Evolutionary conservation across 1,284 basidiomycete genomes (phyloP).

Genomic region (Ustilago curta): DNA sequence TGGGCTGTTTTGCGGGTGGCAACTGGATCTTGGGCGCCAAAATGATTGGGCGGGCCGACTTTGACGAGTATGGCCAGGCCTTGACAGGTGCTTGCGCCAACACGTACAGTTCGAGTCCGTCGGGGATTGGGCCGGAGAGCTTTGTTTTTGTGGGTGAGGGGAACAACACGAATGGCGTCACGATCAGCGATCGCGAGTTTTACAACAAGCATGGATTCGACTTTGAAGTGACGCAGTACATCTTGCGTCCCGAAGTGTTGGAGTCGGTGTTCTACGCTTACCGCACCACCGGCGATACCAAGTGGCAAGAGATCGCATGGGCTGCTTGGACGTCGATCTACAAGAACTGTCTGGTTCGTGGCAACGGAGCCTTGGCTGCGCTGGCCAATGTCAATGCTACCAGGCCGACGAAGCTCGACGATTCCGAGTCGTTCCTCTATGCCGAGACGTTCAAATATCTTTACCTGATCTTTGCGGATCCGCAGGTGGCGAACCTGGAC

Average conservation of each 20-base stretch:
- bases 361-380: slow-evolving; percentile 68
- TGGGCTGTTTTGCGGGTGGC: slow-evolving; percentile 61
- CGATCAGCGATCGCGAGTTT: slow-evolving; percentile 41
- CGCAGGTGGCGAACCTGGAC: slow-evolving; percentile 43
- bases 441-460: slow-evolving; percentile 65
- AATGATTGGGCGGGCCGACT: slow-evolving; percentile 37
- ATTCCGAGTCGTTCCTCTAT: slow-evolving; percentile 59
- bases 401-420: slow-evolving; percentile 44
- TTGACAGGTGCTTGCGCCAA: slow-evolving; percentile 49
- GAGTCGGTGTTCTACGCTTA: slow-evolving; percentile 59
- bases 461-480: slow-evolving; percentile 61
- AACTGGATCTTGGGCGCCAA: slow-evolving; percentile 63
- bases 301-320: slow-evolving; percentile 84
- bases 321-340: slow-evolving; percentile 87
- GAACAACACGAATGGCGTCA: slow-evolving; percentile 44
- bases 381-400: slow-evolving; percentile 47
- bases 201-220: slow-evolving; percentile 56
- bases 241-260: slow-evolving; percentile 62
- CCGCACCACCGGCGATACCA: slow-evolving; percentile 57
- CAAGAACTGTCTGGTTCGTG: slow-evolving; percentile 76
- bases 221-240: slow-evolving; percentile 51
- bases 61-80: slow-evolving; percentile 54
- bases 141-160: slow-evolving; percentile 50
- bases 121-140: slow-evolving; percentile 59
- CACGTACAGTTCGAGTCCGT: slow-evolving; percentile 53